Base-by-base conservation (phyloP, 768 basidiomycete species). In the Rhodotorula babjevae region DNA sequence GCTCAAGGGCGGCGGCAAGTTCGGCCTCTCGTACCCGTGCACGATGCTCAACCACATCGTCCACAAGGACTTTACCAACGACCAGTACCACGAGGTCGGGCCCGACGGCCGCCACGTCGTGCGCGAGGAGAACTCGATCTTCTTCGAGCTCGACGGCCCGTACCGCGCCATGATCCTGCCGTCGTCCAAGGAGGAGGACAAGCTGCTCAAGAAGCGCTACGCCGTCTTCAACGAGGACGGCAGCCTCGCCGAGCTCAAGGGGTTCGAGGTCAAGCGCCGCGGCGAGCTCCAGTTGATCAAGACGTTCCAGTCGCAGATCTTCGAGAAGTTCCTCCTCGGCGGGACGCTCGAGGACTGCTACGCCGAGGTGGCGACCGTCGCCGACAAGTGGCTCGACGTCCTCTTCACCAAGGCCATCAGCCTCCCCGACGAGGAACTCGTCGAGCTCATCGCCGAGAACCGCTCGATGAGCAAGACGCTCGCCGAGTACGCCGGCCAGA, bases 11-110 rank as follows among this genome's bases (percentile, higher is more conserved):
- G 95, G 96, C 69, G 97, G 97, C 84, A 83, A 88, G 14, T 87
- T 97, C 74, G 84, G 85, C 14, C 88, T 99, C 77, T 97, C 94
- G 29, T 99, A 98, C 79, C 96, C 96, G 0, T 98, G 96, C 82
- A 98, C 94, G 11, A 99, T 99, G 95, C 87, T 99, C 72, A 99
- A 99, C 79, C 96, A 99, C 79, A 88, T 98, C 73, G 95, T 98
- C 55, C 86, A 98, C 78, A 93, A 89, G 49, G 84, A 89, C 77
- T 98, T 98, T 83, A 99, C 96, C 65, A 98, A 99, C 78, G 87
- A 98, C 74, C 95, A 98, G 80, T 99, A 99, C 80, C 96, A 98
- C 80, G 89, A 94, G 77, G 84, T 95, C 31, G 80, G 81, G 59
- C 88, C 89, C 63, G 89, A 89, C 0, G 93, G 94, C 42, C 87